phyloP scores from a whole-genome alignment of 2,329 filamentous ascomycete genomes.

The Ophiosphaerella herpotricha region DNA sequence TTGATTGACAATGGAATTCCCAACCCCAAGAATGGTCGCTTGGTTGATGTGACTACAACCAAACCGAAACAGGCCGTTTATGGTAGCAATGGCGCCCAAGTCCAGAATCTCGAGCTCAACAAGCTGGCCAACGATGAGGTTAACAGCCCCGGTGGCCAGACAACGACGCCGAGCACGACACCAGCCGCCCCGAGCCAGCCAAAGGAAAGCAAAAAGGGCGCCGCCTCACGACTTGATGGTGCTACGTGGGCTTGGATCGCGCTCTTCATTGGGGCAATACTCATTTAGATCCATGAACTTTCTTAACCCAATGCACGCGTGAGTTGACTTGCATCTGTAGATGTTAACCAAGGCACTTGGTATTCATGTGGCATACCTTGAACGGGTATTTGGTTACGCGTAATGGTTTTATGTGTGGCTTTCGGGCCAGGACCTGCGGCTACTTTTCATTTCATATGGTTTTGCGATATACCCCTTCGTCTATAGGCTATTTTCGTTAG shows the following conservation, averaged over 20 bases:
- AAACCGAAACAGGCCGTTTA: constrained; percentile 63
- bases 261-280: not conserved
- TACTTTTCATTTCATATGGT: constrained; percentile 15
- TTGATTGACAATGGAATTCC: constrained; percentile 78
- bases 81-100: constrained; percentile 58
- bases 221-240: constrained; percentile 6
- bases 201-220: constrained; percentile 21
- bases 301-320: no score
- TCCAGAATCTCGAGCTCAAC: constrained; percentile 67
- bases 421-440: not conserved
- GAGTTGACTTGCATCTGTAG: not conserved
- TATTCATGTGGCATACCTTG: not conserved
- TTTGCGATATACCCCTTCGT: constrained; percentile 19
- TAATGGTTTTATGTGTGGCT: constrained; percentile 10
- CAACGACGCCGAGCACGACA: constrained; percentile 21
- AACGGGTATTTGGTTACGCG: not conserved
- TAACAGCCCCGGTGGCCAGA: constrained; percentile 59
- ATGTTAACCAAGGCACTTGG: not conserved
- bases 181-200: constrained; percentile 15
- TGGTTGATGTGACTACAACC: constrained; percentile 64
- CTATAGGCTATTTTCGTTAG: not conserved
- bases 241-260: not conserved
- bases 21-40: constrained; percentile 59
- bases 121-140: constrained; percentile 56
- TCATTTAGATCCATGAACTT: not conserved